Conservation (phyloP, 1,284 basidiomycete species). For the Leucoagaricus sp. region DNA sequence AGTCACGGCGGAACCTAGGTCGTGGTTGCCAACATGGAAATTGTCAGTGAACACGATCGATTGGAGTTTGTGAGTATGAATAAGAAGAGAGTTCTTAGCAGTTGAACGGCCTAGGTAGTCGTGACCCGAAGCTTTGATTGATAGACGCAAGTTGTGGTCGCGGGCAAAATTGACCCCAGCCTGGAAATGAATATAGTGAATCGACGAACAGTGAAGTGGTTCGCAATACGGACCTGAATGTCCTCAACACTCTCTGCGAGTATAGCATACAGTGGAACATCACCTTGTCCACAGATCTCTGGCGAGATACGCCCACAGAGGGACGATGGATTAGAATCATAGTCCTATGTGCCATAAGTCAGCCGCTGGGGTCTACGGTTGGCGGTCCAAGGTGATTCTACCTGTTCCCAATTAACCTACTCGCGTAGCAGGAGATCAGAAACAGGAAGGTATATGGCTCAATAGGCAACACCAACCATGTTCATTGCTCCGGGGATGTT, state of each 20-base stretch:
- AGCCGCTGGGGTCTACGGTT: no score
- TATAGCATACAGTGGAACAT: slow-evolving; percentile 16
- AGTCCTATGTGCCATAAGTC: neutral
- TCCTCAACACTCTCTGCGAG: slow-evolving; percentile 27
- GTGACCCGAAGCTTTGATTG: slow-evolving; percentile 43
- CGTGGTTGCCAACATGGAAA: slow-evolving; percentile 21
- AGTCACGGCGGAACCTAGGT: slow-evolving; percentile 29
- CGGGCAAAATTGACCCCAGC: slow-evolving; percentile 34
- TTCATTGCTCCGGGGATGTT: neutral
- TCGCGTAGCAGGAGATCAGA: neutral
- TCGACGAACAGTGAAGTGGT: neutral
- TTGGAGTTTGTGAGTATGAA: slow-evolving; percentile 40
- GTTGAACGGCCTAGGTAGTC: slow-evolving; percentile 34
- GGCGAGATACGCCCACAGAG: slow-evolving; percentile 2
- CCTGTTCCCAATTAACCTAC: slow-evolving; percentile 4
- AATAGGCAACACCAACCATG: neutral
- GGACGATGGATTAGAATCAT: neutral
- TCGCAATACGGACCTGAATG: slow-evolving; percentile 23
- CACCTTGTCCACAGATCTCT: slow-evolving; percentile 19
- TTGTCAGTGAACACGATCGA: slow-evolving; percentile 29
- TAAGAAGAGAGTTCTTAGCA: slow-evolving; percentile 30
- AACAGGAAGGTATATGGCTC: neutral
- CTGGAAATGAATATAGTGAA: neutral
- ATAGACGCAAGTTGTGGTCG: slow-evolving; percentile 35
- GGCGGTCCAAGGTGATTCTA: neutral